These are phyloP conservation scores for Colletotrichum simmondsii DNA, from an alignment of 2,329 filamentous ascomycete species.

Conservation along the genomic window DNA sequence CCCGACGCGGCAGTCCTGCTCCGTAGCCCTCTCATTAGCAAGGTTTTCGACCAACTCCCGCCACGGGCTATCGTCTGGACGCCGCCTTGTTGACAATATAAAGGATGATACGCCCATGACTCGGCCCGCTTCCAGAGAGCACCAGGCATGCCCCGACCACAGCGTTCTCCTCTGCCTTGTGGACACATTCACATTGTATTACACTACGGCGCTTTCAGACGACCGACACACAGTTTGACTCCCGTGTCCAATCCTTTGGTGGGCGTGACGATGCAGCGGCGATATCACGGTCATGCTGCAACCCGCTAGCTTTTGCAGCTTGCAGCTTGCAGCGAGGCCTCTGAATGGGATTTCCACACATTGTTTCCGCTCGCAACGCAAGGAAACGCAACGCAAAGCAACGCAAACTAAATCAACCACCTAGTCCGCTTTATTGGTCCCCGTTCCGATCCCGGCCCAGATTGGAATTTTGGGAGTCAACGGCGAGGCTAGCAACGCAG, in stretches of 20 bases:
- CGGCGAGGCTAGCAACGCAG: slow-evolving; percentile 17
- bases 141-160: slow-evolving; percentile 10
- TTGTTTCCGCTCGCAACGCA: slow-evolving; percentile 4
- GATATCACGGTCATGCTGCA: slow-evolving; percentile 17
- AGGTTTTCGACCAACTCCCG: slow-evolving; percentile 1
- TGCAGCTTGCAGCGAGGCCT: slow-evolving; percentile 6
- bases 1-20: not conserved
- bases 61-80: not conserved
- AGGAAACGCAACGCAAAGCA: slow-evolving; percentile 3
- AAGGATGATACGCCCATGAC: slow-evolving; percentile 20
- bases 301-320: slow-evolving; percentile 15
- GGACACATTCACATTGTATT: not conserved
- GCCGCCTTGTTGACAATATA: slow-evolving; percentile 4
- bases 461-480: not conserved
- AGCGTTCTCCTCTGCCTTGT: slow-evolving; percentile 3
- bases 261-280: slow-evolving; percentile 13
- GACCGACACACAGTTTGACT: slow-evolving; percentile 9
- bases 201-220: not conserved
- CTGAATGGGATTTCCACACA: not conserved
- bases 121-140: slow-evolving; percentile 11
- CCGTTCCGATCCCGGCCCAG: slow-evolving; percentile 7
- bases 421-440: not conserved
- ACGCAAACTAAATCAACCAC: slow-evolving; percentile 6
- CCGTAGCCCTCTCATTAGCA: not conserved
- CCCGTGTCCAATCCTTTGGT: not conserved